Evolutionary conservation across 2,329 filamentous ascomycete species (phyloP), one percentile per base, ranked within the genome.

Genomic region (Orbilia blumenaviensis): DNA sequence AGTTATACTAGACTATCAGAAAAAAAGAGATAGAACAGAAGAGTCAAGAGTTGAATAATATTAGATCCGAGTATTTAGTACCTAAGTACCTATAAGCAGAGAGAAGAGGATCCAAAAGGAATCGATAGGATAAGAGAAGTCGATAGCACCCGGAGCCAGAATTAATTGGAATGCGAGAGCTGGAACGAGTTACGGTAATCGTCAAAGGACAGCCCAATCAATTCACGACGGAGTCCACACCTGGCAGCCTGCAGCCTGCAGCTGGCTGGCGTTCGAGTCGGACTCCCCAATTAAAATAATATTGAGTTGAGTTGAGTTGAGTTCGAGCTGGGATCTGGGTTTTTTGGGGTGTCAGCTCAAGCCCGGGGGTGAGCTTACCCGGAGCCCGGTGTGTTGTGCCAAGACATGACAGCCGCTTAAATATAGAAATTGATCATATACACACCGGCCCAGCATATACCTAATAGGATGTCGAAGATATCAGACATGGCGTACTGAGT

Each of bases 61-160:
- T 34, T 63, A 54, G 32, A 12, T 46, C 21, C 18, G 10, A 46
- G 42, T 23, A 42, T 23, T 46, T 46, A 14, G 21, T 46, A 23
- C n/a, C n/a, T 46, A 10, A 21, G 42, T 46, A 42, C 38, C 21
- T 18, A 21, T 12, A 9, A 16, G 36, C 36, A 41, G 41, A 44
- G 63, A 52, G 44, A 79, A 77, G 29, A 60, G 79, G 74, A 79
- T 41, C n/a, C 36, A 41, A 16, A 76, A 68, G 71, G 74, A 79
- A 77, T 66, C 42, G 61, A 36, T 25, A 50, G 18, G n/a, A n/a
- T n/a, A n/a, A n/a, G n/a, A n/a, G n/a, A n/a, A n/a, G n/a, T n/a
- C n/a, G n/a, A n/a, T n/a, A n/a, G n/a, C n/a, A n/a, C n/a, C n/a
- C n/a, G n/a, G n/a, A n/a, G n/a, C n/a, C n/a, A 27, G 18, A 25